These are phyloP conservation scores for Termitomyces sp. DNA, from an alignment of 768 basidiomycete species.

Conservation along the genomic window DNA sequence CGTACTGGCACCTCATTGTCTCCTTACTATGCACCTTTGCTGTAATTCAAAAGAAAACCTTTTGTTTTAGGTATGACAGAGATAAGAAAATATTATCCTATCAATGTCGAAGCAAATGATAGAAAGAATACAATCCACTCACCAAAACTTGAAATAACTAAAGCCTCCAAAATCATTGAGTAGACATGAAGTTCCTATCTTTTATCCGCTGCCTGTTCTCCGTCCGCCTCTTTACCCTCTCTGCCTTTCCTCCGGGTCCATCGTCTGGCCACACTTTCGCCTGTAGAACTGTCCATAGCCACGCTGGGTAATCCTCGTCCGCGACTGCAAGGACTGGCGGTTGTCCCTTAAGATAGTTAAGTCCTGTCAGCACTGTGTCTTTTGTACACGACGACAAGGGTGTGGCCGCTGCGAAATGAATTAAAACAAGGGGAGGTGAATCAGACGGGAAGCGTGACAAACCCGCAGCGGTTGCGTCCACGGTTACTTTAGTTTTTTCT, in stretches of 20 bases:
- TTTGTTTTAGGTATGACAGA: not conserved
- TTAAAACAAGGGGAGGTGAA: not conserved
- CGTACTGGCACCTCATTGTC: not conserved
- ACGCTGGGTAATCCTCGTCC: slow-evolving; percentile 83
- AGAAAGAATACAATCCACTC: not conserved
- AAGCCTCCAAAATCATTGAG: slow-evolving; percentile 42
- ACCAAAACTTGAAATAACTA: slow-evolving; percentile 5
- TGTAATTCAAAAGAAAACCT: not conserved
- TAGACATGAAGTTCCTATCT: slow-evolving; percentile 83
- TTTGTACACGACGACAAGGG: slow-evolving; percentile 60
- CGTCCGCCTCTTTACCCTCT: slow-evolving; percentile 49
- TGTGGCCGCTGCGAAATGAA: slow-evolving; percentile 14
- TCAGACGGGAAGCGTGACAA: not conserved
- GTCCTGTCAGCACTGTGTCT: slow-evolving; percentile 73
- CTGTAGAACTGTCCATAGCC: slow-evolving; percentile 80
- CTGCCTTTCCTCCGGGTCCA: slow-evolving; percentile 68
- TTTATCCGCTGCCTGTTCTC: slow-evolving; percentile 68
- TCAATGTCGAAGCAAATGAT: not conserved
- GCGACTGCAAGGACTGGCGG: slow-evolving; percentile 67
- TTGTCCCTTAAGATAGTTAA: slow-evolving; percentile 82
- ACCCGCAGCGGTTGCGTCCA: slow-evolving; percentile 7
- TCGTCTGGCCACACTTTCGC: slow-evolving; percentile 61
- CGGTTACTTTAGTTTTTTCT: slow-evolving; percentile 9
- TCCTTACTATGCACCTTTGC: not conserved
- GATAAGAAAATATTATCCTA: not conserved